These are phyloP conservation scores for Candida corydali DNA, from an alignment of 805 yeast genomes.

Conservation along the genomic window DNA sequence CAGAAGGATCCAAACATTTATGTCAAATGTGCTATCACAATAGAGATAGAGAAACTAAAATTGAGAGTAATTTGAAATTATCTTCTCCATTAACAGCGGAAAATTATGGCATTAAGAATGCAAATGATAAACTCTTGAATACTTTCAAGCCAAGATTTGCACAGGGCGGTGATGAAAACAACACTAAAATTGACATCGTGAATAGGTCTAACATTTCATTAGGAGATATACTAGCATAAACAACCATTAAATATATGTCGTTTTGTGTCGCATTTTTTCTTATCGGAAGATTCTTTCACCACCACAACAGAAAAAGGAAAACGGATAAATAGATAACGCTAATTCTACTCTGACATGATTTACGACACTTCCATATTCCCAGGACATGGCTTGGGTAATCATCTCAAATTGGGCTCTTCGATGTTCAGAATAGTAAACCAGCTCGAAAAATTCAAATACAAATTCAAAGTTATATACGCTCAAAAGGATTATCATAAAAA, in stretches of 20 bases:
- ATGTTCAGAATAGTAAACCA: conserved; percentile 24
- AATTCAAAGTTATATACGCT: conserved; percentile 28
- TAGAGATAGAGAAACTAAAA: conserved; percentile 9
- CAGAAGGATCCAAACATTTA: conserved; percentile 1
- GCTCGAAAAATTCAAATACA: conserved; percentile 22
- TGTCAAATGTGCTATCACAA: conserved; percentile 34
- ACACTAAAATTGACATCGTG: too few species aligned
- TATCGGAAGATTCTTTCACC: too few species aligned
- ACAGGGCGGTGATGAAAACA: too few species aligned
- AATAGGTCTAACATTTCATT: too few species aligned
- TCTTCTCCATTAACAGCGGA: conserved; percentile 29
- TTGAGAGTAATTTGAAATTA: conserved; percentile 14
- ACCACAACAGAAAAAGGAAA: too few species aligned
- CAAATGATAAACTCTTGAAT: conserved; percentile 17
- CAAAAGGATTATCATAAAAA: conserved; percentile 23
- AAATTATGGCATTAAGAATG: conserved; percentile 27
- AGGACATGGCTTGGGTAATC: conserved; percentile 33
- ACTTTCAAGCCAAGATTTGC: too few species aligned
- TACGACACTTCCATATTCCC: conserved; percentile 21
- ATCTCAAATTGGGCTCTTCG: conserved; percentile 24
- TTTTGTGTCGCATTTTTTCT: too few species aligned
- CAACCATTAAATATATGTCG: too few species aligned
- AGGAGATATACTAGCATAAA: too few species aligned
- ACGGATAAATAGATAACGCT: too few species aligned
- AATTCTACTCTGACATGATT: conserved; percentile 7